These are phyloP conservation scores for Huntiella savannae DNA, from an alignment of 2,329 filamentous ascomycete species.

Conservation along the genomic window DNA sequence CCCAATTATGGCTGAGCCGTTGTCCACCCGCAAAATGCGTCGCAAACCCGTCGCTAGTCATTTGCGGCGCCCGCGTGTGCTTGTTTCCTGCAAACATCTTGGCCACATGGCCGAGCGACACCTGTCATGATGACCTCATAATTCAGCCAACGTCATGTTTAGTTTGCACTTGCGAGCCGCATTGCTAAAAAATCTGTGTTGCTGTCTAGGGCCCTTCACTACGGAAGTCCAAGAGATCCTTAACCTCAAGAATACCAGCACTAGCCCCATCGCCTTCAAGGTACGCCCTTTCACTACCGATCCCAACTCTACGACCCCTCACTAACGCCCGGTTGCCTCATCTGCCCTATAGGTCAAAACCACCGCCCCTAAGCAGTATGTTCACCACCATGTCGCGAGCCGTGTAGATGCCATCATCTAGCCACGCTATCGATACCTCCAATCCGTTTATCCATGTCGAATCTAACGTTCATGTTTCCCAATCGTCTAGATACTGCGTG, in stretches of 20 bases:
- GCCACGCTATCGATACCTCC: too few species aligned
- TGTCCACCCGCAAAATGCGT: background rate
- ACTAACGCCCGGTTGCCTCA: background rate
- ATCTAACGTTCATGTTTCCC: conserved; percentile 3
- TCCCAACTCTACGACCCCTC: conserved; percentile 11
- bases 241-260: conserved; percentile 45
- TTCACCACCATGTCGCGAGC: background rate
- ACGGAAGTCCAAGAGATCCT: conserved; percentile 45
- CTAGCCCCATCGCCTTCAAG: conserved; percentile 49
- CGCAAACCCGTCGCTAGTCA: background rate
- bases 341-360: conserved; percentile 67
- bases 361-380: conserved; percentile 95
- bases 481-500: conserved; percentile 65
- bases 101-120: background rate
- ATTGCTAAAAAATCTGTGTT: conserved; percentile 3
- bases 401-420: background rate
- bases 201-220: conserved; percentile 41
- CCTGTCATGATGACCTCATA: conserved; percentile 9
- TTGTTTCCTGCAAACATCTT: background rate
- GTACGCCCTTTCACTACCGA: conserved; percentile 21
- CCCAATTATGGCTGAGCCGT: background rate
- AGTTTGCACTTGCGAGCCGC: background rate
- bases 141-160: conserved; percentile 4
- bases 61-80: background rate
- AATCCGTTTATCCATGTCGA: background rate